These are phyloP conservation scores for Elsinoe arachidis DNA, from an alignment of 2,329 filamentous ascomycete genomes.

Conservation along the genomic window DNA sequence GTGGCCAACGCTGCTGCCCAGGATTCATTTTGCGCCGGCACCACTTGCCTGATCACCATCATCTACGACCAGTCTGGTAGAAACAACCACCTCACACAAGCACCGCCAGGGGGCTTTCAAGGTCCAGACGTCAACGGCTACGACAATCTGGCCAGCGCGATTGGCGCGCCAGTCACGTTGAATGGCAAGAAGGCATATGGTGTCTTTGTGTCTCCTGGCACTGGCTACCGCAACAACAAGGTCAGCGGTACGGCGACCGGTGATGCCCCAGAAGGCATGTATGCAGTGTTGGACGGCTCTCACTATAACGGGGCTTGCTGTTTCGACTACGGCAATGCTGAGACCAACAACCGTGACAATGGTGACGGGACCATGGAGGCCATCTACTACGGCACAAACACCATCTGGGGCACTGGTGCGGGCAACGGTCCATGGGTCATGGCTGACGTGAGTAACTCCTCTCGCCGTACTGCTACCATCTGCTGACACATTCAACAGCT, in stretches of 20 bases:
- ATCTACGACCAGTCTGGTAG: constrained; percentile 56
- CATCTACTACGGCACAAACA: constrained; percentile 54
- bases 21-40: constrained; percentile 24
- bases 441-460: constrained; percentile 41
- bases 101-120: constrained; percentile 46
- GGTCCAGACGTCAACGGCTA: constrained; percentile 50
- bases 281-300: constrained; percentile 51
- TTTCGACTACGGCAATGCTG: constrained; percentile 38
- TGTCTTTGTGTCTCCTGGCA: constrained; percentile 53
- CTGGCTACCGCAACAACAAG: constrained; percentile 54
- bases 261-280: constrained; percentile 52
- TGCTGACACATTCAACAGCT: constrained; percentile 27
- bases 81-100: constrained; percentile 55
- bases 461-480: neutral
- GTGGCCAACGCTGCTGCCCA: constrained; percentile 54
- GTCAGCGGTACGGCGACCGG: constrained; percentile 45
- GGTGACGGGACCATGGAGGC: constrained; percentile 62
- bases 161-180: constrained; percentile 52
- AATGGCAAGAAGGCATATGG: constrained; percentile 51
- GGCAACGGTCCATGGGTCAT: constrained; percentile 59
- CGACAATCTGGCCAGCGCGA: constrained; percentile 52
- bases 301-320: constrained; percentile 52
- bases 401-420: constrained; percentile 47
- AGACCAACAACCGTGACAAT: constrained; percentile 35
- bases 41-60: constrained; percentile 22